A percentile compares a stretch with the other conserved stretches of the same genome.
Evolutionary conservation across 176 grass and related monocot species (phyloP).

Genomic region (Juncus inflexus): DNA sequence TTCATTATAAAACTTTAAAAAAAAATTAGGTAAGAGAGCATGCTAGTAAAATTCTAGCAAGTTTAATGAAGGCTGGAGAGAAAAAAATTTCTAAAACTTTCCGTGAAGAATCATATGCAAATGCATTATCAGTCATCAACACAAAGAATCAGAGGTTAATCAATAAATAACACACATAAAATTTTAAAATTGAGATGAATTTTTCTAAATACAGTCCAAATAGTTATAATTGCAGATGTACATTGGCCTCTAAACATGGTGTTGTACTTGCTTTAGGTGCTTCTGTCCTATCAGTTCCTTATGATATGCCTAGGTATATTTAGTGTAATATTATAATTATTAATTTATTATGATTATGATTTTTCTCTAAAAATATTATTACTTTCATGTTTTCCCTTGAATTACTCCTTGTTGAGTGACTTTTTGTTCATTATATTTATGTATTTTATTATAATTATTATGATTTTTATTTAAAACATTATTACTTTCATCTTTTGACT

Average conservation of each 20-base stretch:
- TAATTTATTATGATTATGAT: background rate
- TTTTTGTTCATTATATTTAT: constrained; percentile 12
- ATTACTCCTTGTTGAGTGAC: background rate
- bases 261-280: constrained; percentile 78
- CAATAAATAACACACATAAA: background rate
- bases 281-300: constrained; percentile 85
- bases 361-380: constrained; percentile 1
- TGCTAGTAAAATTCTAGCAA: constrained; percentile 82
- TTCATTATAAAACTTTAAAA: constrained; percentile 9
- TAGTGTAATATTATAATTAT: background rate
- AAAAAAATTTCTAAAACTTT: constrained; percentile 62
- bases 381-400: background rate
- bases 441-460: background rate
- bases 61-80: constrained; percentile 86
- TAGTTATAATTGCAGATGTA: constrained; percentile 35
- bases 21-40: constrained; percentile 80
- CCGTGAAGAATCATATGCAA: constrained; percentile 59
- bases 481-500: background rate
- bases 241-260: constrained; percentile 67
- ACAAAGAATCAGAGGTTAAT: constrained; percentile 39
- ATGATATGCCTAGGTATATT: constrained; percentile 86
- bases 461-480: background rate
- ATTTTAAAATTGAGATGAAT: constrained; percentile 5
- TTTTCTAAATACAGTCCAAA: background rate
- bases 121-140: constrained; percentile 47